A percentile compares a stretch with the other conserved stretches of the same genome.
Evolutionary conservation across 2,329 filamentous ascomycete genomes (phyloP).

Genomic region (Penicillium italicum): DNA sequence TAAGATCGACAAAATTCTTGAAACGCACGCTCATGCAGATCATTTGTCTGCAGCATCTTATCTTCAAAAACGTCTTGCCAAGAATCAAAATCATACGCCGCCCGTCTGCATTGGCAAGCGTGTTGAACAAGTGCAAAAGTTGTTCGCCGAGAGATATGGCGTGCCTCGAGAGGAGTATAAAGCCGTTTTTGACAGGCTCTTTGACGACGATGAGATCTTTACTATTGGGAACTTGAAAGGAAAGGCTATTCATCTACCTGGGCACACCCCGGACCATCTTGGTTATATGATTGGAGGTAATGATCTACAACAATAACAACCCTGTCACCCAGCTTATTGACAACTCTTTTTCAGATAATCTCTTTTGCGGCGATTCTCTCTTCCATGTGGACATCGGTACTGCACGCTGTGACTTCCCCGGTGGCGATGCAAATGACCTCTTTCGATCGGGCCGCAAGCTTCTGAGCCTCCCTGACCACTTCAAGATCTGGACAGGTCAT

Average conservation of each 20-base stretch:
- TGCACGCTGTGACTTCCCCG: conserved; percentile 55
- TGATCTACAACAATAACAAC: not conserved
- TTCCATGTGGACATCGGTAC: conserved; percentile 54
- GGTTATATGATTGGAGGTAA: conserved; percentile 56
- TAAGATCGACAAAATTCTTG: conserved; percentile 52
- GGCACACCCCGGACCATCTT: conserved; percentile 61
- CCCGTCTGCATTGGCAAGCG: conserved; percentile 56
- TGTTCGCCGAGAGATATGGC: conserved; percentile 52
- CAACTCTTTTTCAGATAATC: conserved; percentile 34
- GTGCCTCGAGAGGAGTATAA: conserved; percentile 46
- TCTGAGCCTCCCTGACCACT: conserved; percentile 42
- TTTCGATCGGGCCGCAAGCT: conserved; percentile 47
- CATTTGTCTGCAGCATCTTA: conserved; percentile 60
- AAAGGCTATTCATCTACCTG: conserved; percentile 56
- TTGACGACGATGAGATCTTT: conserved; percentile 56
- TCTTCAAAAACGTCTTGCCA: conserved; percentile 47
- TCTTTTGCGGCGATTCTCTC: conserved; percentile 54
- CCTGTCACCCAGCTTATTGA: not conserved
- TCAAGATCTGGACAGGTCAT: conserved; percentile 54
- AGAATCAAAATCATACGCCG: conserved; percentile 40
- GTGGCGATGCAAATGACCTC: conserved; percentile 46
- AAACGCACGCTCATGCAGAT: conserved; percentile 55
- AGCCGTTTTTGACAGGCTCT: conserved; percentile 52
- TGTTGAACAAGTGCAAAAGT: conserved; percentile 52
- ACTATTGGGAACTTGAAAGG: conserved; percentile 49